Percentiles rank a stretch among this genome's conserved stretches.
Evolutionary conservation across 2,329 filamentous ascomycete genomes (phyloP).

Genomic region (Diplodia intermedia): DNA sequence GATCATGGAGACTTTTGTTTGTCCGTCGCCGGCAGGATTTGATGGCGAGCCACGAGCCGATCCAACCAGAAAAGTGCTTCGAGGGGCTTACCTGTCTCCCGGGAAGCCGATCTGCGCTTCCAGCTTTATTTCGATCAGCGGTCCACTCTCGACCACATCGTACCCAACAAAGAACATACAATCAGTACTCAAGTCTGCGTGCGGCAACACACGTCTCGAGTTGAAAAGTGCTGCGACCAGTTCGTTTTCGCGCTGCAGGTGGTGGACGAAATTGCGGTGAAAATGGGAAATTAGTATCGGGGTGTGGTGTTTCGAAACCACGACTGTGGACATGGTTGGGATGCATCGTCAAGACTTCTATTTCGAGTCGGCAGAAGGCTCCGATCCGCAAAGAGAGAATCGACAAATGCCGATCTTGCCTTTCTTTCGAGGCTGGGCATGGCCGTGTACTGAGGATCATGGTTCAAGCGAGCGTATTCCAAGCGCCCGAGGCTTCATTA

Average conservation of each 20-base stretch:
- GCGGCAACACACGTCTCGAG: neutral
- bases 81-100: conserved; percentile 6
- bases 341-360: conserved; percentile 1
- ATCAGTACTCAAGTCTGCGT: neutral
- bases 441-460: neutral
- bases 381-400: neutral
- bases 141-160: neutral
- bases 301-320: conserved; percentile 1
- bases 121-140: conserved; percentile 27
- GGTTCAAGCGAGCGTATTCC: neutral
- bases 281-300: neutral
- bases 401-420: neutral
- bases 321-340: neutral
- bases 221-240: neutral
- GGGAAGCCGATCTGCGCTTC: conserved; percentile 5
- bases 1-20: neutral
- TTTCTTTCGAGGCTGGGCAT: neutral
- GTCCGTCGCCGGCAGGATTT: neutral
- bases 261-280: neutral
- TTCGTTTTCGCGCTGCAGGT: neutral
- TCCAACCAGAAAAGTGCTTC: neutral
- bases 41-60: conserved; percentile 9
- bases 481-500: neutral
- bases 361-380: neutral
- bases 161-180: neutral